phyloP scores from a whole-genome alignment of 441 rosid genomes.

The Corymbia citriodora region DNA sequence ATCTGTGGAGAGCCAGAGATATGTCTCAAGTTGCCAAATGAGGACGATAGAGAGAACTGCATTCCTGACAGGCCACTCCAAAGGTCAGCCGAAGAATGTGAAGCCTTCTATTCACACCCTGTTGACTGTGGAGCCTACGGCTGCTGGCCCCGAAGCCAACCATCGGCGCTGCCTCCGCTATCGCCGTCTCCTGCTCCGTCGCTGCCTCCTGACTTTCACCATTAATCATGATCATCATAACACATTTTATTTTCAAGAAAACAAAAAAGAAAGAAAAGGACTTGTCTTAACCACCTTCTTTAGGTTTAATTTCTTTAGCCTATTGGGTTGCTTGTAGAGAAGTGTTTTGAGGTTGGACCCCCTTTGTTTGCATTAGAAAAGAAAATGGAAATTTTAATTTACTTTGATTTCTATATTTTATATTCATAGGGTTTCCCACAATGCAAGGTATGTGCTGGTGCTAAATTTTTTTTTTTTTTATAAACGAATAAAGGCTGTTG shows the following conservation, averaged over 20 bases:
- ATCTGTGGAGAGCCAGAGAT: slow-evolving; percentile 47
- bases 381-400: background rate
- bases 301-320: background rate
- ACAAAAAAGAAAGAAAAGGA: background rate
- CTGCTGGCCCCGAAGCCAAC: slow-evolving; percentile 28
- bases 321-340: background rate
- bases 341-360: background rate
- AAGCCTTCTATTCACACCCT: slow-evolving; percentile 47
- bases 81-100: slow-evolving; percentile 49
- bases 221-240: background rate
- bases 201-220: background rate
- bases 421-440: background rate
- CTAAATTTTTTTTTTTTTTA: background rate
- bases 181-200: slow-evolving; percentile 2
- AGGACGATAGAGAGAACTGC: slow-evolving; percentile 60
- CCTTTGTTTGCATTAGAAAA: background rate
- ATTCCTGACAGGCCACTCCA: slow-evolving; percentile 52
- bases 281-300: background rate
- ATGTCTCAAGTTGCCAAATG: slow-evolving; percentile 42
- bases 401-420: background rate
- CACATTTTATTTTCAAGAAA: background rate
- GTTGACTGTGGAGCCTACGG: slow-evolving; percentile 41
- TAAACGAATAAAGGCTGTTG: background rate
- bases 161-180: background rate
- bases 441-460: background rate